Conservation (phyloP, 345 rosid species). For the Cardamine chenopodiifolia region DNA sequence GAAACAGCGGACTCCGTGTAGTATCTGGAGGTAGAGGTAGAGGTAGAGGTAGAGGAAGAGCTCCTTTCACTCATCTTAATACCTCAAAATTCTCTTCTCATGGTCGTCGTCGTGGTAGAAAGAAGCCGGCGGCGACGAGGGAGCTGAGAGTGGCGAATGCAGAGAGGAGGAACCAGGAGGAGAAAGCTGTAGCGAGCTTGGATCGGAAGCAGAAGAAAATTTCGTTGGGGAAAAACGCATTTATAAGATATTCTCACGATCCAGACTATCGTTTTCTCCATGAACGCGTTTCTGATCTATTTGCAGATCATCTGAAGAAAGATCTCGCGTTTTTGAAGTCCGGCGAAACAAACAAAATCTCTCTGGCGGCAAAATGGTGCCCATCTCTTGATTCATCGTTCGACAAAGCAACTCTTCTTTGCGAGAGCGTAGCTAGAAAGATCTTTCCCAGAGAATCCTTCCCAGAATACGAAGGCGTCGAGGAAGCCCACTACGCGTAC, state of each 20-base stretch:
- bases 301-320: slow-evolving; percentile 43
- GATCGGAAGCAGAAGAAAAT: slow-evolving; percentile 46
- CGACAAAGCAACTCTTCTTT: slow-evolving; percentile 51
- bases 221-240: slow-evolving; percentile 48
- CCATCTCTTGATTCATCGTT: slow-evolving; percentile 63
- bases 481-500: slow-evolving; percentile 67
- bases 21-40: background rate
- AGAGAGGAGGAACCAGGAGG: slow-evolving; percentile 26
- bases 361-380: slow-evolving; percentile 78
- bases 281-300: slow-evolving; percentile 58
- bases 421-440: slow-evolving; percentile 62
- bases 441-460: slow-evolving; percentile 48
- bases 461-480: slow-evolving; percentile 57
- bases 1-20: slow-evolving; percentile 5
- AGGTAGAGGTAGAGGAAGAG: background rate
- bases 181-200: slow-evolving; percentile 51
- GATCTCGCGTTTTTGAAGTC: slow-evolving; percentile 45
- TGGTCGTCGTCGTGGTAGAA: background rate
- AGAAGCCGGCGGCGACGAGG: slow-evolving; percentile 14
- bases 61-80: background rate
- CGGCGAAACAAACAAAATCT: slow-evolving; percentile 41
- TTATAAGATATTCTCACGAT: slow-evolving; percentile 48
- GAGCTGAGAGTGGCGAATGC: slow-evolving; percentile 31
- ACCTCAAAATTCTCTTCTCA: background rate
- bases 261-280: slow-evolving; percentile 54